Evolutionary conservation across 192 early-diverging fungal species (phyloP).

Genomic region (Physocladia obscura): DNA sequence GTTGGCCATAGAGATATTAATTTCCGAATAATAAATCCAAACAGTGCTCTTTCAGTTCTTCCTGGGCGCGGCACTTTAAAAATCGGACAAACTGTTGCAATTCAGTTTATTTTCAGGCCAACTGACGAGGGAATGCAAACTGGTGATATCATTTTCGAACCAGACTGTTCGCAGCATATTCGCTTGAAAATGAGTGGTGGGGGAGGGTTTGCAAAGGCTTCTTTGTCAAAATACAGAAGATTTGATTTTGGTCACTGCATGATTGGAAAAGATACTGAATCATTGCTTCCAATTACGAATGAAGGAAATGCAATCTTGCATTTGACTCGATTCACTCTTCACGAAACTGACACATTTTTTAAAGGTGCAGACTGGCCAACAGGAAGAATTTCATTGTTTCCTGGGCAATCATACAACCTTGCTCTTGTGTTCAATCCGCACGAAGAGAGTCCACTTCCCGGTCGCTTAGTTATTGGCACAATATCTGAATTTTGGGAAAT

Average conservation of each 20-base stretch:
- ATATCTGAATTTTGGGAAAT: conserved; percentile 56
- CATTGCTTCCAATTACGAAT: conserved; percentile 58
- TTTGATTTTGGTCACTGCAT: conserved; percentile 71
- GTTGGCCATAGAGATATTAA: conserved; percentile 58
- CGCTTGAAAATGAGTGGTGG: conserved; percentile 61
- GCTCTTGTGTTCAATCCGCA: conserved; percentile 66
- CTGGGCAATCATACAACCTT: conserved; percentile 56
- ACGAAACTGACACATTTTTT: conserved; percentile 63
- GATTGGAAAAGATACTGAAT: conserved; percentile 61
- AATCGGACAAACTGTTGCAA: conserved; percentile 50
- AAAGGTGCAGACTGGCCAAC: conserved; percentile 54
- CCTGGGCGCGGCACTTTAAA: conserved; percentile 48
- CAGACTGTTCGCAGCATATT: conserved; percentile 61
- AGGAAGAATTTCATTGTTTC: conserved; percentile 52
- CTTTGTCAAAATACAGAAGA: conserved; percentile 51
- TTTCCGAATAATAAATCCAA: conserved; percentile 49
- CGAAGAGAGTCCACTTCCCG: conserved; percentile 58
- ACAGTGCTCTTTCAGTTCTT: conserved; percentile 41
- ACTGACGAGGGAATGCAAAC: conserved; percentile 54
- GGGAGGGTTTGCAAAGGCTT: conserved; percentile 58
- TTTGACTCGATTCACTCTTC: conserved; percentile 53
- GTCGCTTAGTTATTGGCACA: conserved; percentile 55
- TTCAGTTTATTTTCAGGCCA: conserved; percentile 56
- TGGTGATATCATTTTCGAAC: conserved; percentile 56
- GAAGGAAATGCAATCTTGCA: conserved; percentile 68